Evolutionary conservation across 2,329 filamentous ascomycete genomes (phyloP), one percentile per base, ranked within the genome.

Genomic region (Penicillium crustosum): DNA sequence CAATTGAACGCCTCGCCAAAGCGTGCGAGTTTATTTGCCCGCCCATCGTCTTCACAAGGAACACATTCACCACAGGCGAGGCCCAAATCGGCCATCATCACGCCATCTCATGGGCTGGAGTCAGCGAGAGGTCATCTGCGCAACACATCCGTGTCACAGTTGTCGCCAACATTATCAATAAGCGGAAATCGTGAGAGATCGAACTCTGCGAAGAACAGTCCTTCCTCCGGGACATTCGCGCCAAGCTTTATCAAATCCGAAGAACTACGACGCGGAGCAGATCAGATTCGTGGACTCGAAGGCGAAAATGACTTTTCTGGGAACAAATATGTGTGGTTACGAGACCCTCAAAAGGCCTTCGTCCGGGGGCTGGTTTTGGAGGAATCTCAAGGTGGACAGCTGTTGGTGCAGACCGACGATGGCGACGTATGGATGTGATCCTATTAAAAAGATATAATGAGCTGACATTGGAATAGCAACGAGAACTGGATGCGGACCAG

Each of bases 251-350:
- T 99, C 77, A 94, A 93, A 74, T 86, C 87, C 0, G 92, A 96
- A 63, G 90, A 93, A 63, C 79, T 90, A 75, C 83, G 86, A 65
- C 80, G 81, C 51, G 78, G 78, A 2, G 79, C 80, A 31, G 82
- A 85, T 59, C 75, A 78, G 60, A 80, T 86, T 31, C 79, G 82
- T 21, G 89, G 91, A 19, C 92, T 97, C 59, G 95, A 99, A 77
- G 94, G 94, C 62, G 93, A 97, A 72, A 97, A 97, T 74, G 94
- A 99, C 81, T 97, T 99, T 75, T 99, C 94, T 0, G 95, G 94
- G 57, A 97, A 95, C 79, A 86, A 94, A 79, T 99, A 97, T 80
- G 93, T 99, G 63, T 99, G 94, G 95, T 81, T 99, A 71, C 90
- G 89, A 75, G 93, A 99, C 77, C 82, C 90, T 1, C 85, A 93